phyloP scores from a whole-genome alignment of 2,329 filamentous ascomycete species.

The Hypoxylon rubiginosum region DNA sequence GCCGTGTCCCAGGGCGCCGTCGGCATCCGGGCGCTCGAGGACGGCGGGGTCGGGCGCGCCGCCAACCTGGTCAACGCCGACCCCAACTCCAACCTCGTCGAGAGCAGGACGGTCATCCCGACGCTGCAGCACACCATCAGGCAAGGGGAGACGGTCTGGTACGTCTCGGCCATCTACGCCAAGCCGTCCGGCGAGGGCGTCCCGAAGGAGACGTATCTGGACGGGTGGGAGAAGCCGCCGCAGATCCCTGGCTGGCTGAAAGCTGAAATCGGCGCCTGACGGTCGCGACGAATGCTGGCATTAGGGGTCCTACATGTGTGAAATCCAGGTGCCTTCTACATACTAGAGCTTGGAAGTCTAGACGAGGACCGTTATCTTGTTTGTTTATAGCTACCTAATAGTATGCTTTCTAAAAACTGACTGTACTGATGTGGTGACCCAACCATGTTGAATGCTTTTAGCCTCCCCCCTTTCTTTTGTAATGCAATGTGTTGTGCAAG shows the following conservation, averaged over 20 bases:
- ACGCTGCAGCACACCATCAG: slow-evolving; percentile 73
- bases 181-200: slow-evolving; percentile 70
- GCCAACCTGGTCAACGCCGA: slow-evolving; percentile 81
- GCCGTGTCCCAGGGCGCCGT: slow-evolving; percentile 69
- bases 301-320: background rate
- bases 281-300: background rate
- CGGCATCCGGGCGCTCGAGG: slow-evolving; percentile 69
- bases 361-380: slow-evolving; percentile 19
- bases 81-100: slow-evolving; percentile 82
- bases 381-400: slow-evolving; percentile 19
- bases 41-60: slow-evolving; percentile 59
- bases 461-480: slow-evolving; percentile 9
- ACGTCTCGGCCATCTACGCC: slow-evolving; percentile 79
- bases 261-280: slow-evolving; percentile 59
- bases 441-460: slow-evolving; percentile 40
- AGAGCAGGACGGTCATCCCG: slow-evolving; percentile 79
- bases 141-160: slow-evolving; percentile 72
- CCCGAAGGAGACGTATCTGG: slow-evolving; percentile 65
- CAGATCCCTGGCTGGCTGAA: slow-evolving; percentile 71
- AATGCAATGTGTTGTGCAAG: slow-evolving; percentile 13
- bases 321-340: background rate
- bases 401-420: slow-evolving; percentile 20
- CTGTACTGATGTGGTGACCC: slow-evolving; percentile 12
- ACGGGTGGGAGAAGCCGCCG: slow-evolving; percentile 72
- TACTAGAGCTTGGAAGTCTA: slow-evolving; percentile 1